Evolutionary conservation across 495 filamentous ascomycete genomes (phyloP), one percentile per base, ranked within the genome.

Genomic region (Aspergillus asperescens): DNA sequence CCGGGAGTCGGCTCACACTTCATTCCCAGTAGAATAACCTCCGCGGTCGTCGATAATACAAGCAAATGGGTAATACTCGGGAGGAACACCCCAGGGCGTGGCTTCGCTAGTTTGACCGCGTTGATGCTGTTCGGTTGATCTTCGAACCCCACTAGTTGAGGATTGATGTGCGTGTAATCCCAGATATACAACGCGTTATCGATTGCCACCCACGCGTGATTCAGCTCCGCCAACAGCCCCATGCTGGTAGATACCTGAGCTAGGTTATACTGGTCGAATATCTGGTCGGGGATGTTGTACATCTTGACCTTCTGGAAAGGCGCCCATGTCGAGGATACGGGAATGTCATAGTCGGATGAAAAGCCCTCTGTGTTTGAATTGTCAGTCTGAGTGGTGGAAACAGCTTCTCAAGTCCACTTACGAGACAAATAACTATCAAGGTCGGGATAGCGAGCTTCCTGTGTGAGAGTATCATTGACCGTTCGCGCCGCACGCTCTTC

Each of bases 181-280:
- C 93, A 99, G 10, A 99, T 75, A 64, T 97, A 99, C 22, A 99
- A 77, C 48, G 87, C 84, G 68, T 93, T 95, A 70, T 99, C 93
- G 62, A 99, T 95, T 0, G 88, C 79, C 18, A 94, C 85, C 90
- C 92, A 99, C 38, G 91, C 92, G 71, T 96, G 91, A 52, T 89
- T 88, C 57, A 99, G 67, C 65, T 90, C 86, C 18, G 93, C 88
- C 67, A 99, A 96, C 32, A 97, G 70, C 18, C 93, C 93, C 84
- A 97, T 94, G 62, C 78, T 81, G 9, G 92, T 93, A 20, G 84
- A 84, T 2, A 95, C 81, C 56, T 91, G 81, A 40, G 87, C 87
- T 18, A 77, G 72, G 65, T 99, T 94, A 65, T 90, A 88, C 60
- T 94, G 90, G 50, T 89, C 85, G 61, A 96, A 90, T 27, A 97